Conservation (phyloP, 768 basidiomycete species). For the Leccinum fibrillosum region DNA sequence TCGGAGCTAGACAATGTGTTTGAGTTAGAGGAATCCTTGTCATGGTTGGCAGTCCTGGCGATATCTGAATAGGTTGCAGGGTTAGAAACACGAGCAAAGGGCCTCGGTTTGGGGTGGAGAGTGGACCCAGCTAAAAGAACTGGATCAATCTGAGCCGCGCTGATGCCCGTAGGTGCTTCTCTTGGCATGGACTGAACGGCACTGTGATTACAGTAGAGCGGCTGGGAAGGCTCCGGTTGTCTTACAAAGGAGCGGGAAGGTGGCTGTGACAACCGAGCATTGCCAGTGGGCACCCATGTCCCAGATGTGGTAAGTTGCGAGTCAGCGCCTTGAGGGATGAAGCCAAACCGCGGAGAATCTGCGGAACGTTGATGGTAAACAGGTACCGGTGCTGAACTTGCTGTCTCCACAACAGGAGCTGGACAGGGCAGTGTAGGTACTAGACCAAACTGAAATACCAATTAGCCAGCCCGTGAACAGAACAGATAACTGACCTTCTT, state of each 20-base stretch:
- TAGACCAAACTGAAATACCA: not conserved
- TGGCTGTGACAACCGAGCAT: not conserved
- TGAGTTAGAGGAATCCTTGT: not conserved
- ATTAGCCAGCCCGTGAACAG: not conserved
- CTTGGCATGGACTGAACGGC: not conserved
- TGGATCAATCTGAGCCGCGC: not conserved
- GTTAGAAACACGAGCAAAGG: not conserved
- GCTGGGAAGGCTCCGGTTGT: not conserved
- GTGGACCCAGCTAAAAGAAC: not conserved
- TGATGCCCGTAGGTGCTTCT: too few species aligned
- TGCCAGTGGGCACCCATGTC: not conserved
- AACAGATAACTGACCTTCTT: not conserved
- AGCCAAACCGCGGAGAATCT: not conserved
- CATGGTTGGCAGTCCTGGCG: not conserved
- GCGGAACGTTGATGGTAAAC: not conserved
- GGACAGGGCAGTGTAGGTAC: not conserved
- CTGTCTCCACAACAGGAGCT: not conserved
- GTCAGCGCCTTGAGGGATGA: not conserved
- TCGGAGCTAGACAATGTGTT: not conserved
- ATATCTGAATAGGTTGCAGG: not conserved
- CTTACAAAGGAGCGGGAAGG: not conserved
- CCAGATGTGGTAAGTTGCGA: not conserved
- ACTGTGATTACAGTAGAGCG: not conserved
- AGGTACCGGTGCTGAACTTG: not conserved
- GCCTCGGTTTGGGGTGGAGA: not conserved